These are phyloP conservation scores for Diaporthe caulivora DNA, from an alignment of 2,329 filamentous ascomycete genomes.

Conservation along the genomic window DNA sequence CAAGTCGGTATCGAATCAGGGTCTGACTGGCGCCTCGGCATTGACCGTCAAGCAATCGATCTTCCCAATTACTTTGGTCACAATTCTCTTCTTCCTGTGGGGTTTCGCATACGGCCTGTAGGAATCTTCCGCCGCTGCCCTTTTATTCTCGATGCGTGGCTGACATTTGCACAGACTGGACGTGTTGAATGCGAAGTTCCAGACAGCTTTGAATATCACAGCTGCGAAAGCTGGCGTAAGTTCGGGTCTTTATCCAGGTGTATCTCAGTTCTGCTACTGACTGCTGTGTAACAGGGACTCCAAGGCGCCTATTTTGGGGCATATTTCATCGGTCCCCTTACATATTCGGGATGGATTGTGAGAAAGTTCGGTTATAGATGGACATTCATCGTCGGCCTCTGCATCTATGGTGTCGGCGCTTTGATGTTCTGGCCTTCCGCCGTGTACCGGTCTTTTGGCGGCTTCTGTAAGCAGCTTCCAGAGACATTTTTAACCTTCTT, in stretches of 20 bases:
- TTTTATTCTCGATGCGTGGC: background rate
- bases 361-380: constrained; percentile 72
- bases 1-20: constrained; percentile 42
- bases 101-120: constrained; percentile 52
- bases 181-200: constrained; percentile 55
- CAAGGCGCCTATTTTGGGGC: constrained; percentile 51
- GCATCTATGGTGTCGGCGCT: constrained; percentile 71
- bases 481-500: no score
- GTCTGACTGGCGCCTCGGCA: constrained; percentile 44
- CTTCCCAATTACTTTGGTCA: constrained; percentile 57
- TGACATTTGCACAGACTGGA: constrained; percentile 50
- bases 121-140: background rate
- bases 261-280: background rate
- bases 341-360: constrained; percentile 73
- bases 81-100: constrained; percentile 66
- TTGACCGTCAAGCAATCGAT: constrained; percentile 37
- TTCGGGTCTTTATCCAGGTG: background rate
- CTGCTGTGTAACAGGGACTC: constrained; percentile 31
- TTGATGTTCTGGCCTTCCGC: constrained; percentile 66
- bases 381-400: constrained; percentile 74
- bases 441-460: constrained; percentile 74
- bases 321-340: constrained; percentile 75
- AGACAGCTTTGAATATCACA: constrained; percentile 41
- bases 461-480: constrained; percentile 72
- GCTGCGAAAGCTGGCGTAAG: constrained; percentile 41